Evolutionary conservation across 2,329 filamentous ascomycete species (phyloP), one percentile per base, ranked within the genome.

Genomic region (Pestalotiopsis sp.): DNA sequence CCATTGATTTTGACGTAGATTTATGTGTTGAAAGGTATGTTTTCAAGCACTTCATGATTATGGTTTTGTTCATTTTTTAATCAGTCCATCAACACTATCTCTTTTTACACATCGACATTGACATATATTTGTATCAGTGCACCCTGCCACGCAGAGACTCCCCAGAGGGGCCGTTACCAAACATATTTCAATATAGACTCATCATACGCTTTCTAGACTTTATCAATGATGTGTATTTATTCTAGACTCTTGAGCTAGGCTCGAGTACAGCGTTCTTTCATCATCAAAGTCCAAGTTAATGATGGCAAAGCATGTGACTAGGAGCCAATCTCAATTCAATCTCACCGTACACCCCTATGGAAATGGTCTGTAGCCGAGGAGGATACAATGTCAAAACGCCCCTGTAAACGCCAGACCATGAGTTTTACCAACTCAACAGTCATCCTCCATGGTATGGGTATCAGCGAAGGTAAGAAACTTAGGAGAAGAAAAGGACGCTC

Each of bases 391-490:
- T n/a, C 45, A 23, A 36, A 52, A 52, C 45, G 45, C 45, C n/a
- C 45, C 45, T 9, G 12, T 23, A 23, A 52, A 52, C 45, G 45
- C 45, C 45, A n/a, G 14, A 52, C 17, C n/a, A 52, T 23, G 45
- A 52, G 7, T 52, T n/a, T 23, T 9, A 9, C 11, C n/a, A n/a
- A 45, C 11, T 52, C 7, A 52, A 11, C 0, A 9, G 17, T 9
- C 17, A 52, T 52, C 7, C 14, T 52, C 45, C 45, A 52, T 52
- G 45, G 9, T 52, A 9, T 52, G 59, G 59, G 59, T 41, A 62
- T 62, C 59, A 62, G 38, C 31, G 59, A 62, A n/a, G 38, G 59
- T 62, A 62, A 62, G 59, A 62, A 62, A 41, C 5, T 11, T 62
- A 39, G 31, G 27, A 39, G 31, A 36, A 12, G 17, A n/a, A 31